Percentiles rank a stretch among this genome's conserved stretches.
These are phyloP conservation scores for Pugionium cornutum DNA, from an alignment of 345 rosid genomes.

Conservation along the genomic window DNA sequence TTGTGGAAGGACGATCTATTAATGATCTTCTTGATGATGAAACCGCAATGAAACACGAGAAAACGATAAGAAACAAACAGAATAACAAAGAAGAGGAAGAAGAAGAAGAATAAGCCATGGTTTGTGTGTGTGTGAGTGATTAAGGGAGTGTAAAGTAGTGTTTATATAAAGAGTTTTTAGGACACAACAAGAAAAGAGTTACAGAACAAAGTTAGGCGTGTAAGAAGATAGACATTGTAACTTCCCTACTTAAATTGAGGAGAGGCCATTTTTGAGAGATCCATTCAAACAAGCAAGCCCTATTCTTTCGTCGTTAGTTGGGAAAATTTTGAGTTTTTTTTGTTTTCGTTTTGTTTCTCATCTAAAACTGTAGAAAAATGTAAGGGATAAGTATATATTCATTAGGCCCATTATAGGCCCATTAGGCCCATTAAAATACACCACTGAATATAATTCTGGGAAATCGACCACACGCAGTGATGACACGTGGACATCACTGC, in stretches of 20 bases:
- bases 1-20: slow-evolving; percentile 22
- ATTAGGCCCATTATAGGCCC: neutral
- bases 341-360: neutral
- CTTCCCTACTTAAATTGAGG: slow-evolving; percentile 41
- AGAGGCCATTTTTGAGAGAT: slow-evolving; percentile 23
- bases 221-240: slow-evolving; percentile 36
- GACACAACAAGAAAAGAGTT: slow-evolving; percentile 28
- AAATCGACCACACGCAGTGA: neutral
- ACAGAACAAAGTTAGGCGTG: slow-evolving; percentile 33
- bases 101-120: slow-evolving; percentile 7
- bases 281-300: slow-evolving; percentile 41
- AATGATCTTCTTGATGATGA: slow-evolving; percentile 39
- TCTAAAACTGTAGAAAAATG: slow-evolving; percentile 1
- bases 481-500: neutral
- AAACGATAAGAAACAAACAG: slow-evolving; percentile 3
- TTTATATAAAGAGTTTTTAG: slow-evolving; percentile 33
- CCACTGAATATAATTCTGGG: neutral
- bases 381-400: too few relatives aligned
- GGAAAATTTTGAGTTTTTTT: neutral
- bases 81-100: slow-evolving; percentile 24
- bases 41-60: slow-evolving; percentile 18
- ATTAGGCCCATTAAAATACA: neutral
- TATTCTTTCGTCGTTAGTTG: slow-evolving; percentile 40
- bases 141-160: slow-evolving; percentile 21
- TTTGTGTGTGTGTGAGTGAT: slow-evolving; percentile 22